Conservation (phyloP, 2,329 filamentous ascomycete genomes). For the Ceratocystis huliohia region DNA sequence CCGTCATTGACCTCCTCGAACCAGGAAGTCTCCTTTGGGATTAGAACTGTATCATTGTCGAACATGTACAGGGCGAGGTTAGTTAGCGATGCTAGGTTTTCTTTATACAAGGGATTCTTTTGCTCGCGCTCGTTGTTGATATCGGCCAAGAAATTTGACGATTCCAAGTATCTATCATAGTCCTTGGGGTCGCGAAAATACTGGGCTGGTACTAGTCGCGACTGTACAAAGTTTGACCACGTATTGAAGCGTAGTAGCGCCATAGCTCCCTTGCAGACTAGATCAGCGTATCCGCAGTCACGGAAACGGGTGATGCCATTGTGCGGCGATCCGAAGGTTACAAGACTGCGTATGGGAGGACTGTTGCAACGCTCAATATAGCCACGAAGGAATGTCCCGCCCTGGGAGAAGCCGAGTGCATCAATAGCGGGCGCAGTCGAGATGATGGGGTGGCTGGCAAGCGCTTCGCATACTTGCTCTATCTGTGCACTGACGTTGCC, state of each 20-base stretch:
- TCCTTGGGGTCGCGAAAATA: constrained; percentile 70
- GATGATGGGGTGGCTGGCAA: constrained; percentile 65
- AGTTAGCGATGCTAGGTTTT: constrained; percentile 55
- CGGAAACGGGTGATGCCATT: constrained; percentile 82
- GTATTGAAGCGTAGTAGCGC: constrained; percentile 66
- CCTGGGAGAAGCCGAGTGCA: constrained; percentile 88
- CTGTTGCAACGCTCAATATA: constrained; percentile 78
- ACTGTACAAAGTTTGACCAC: constrained; percentile 69
- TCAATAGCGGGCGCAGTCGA: constrained; percentile 73
- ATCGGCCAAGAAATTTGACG: constrained; percentile 83
- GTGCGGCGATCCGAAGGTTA: constrained; percentile 85
- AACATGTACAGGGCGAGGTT: constrained; percentile 87
- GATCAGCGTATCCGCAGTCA: constrained; percentile 57
- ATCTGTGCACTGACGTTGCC: constrained; percentile 79
- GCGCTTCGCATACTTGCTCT: constrained; percentile 59
- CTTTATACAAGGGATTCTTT: constrained; percentile 64
- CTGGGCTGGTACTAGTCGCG: constrained; percentile 75
- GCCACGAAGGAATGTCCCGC: constrained; percentile 86
- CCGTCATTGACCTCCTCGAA: constrained; percentile 75
- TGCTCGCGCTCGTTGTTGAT: constrained; percentile 78
- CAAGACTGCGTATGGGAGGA: constrained; percentile 61
- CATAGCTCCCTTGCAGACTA: constrained; percentile 69
- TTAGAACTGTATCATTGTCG: constrained; percentile 68
- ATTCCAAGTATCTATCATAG: constrained; percentile 59
- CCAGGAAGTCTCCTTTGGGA: constrained; percentile 84